Evolutionary conservation across 148 eudicot genomes (phyloP).

Genomic region (Nepenthes mirabilis): DNA sequence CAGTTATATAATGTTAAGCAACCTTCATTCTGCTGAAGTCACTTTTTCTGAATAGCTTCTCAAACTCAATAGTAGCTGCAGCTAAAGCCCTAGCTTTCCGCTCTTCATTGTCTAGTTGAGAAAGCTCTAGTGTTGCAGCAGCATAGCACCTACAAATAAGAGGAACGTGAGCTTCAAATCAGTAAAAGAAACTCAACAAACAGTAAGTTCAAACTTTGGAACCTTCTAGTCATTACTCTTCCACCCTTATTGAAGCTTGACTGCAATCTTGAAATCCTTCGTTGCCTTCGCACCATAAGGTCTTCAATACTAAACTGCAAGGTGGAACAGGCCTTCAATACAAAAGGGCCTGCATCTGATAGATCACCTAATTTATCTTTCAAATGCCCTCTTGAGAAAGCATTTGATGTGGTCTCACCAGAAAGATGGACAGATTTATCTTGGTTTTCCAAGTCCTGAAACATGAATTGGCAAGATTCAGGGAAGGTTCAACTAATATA

Average conservation of each 20-base stretch:
- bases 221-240: slow-evolving; percentile 37
- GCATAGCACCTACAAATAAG: slow-evolving; percentile 40
- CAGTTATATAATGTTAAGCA: slow-evolving; percentile 2
- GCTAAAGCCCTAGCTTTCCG: slow-evolving; percentile 62
- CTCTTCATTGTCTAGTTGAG: slow-evolving; percentile 52
- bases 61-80: slow-evolving; percentile 85
- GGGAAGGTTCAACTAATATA: background rate
- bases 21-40: slow-evolving; percentile 93
- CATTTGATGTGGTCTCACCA: slow-evolving; percentile 17
- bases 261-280: slow-evolving; percentile 40
- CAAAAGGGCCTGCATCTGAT: slow-evolving; percentile 22
- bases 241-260: slow-evolving; percentile 17
- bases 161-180: slow-evolving; percentile 4
- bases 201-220: background rate
- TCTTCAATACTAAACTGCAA: slow-evolving; percentile 69
- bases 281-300: slow-evolving; percentile 11
- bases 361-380: slow-evolving; percentile 20
- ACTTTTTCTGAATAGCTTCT: slow-evolving; percentile 77
- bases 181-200: slow-evolving; percentile 1
- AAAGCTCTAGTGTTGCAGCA: slow-evolving; percentile 76
- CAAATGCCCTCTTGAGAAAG: slow-evolving; percentile 17
- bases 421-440: slow-evolving; percentile 15
- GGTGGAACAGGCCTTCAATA: slow-evolving; percentile 32
- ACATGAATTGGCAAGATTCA: background rate
- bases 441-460: slow-evolving; percentile 28